phyloP scores from a whole-genome alignment of 495 filamentous ascomycete genomes.

The Xylaria palmicola region DNA sequence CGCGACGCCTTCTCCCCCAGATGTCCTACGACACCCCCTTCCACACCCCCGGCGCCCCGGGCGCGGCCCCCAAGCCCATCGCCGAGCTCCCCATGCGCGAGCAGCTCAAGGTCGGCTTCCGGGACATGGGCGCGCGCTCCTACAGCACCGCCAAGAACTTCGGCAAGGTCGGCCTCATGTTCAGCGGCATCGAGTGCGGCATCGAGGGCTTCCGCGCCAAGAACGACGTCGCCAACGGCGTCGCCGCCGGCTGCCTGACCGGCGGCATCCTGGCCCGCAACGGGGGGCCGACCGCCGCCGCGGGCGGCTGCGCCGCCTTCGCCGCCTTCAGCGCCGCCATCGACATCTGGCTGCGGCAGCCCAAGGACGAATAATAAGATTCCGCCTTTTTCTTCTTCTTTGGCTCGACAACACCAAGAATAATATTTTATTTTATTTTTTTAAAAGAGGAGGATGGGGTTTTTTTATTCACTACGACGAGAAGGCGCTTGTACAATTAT shows the following conservation, averaged over 20 bases:
- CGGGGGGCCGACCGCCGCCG: slow-evolving; percentile 88
- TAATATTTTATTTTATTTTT: too few species aligned
- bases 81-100: slow-evolving; percentile 73
- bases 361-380: slow-evolving; percentile 55
- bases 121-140: slow-evolving; percentile 86
- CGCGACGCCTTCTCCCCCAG: slow-evolving; percentile 52
- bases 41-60: slow-evolving; percentile 58
- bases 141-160: slow-evolving; percentile 93
- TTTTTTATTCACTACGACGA: background rate
- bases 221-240: slow-evolving; percentile 88
- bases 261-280: slow-evolving; percentile 81
- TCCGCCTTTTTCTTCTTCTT: too few species aligned
- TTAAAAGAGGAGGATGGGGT: too few species aligned
- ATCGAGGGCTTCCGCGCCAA: slow-evolving; percentile 91
- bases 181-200: slow-evolving; percentile 89
- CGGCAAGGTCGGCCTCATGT: slow-evolving; percentile 85
- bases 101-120: slow-evolving; percentile 81
- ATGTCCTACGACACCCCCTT: slow-evolving; percentile 90
- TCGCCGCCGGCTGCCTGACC: slow-evolving; percentile 85
- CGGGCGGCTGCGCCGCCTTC: slow-evolving; percentile 87
- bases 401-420: too few species aligned
- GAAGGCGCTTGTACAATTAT: background rate
- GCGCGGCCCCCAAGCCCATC: slow-evolving; percentile 57
- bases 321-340: slow-evolving; percentile 95
- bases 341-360: slow-evolving; percentile 81